phyloP scores from a whole-genome alignment of 2,329 filamentous ascomycete genomes.

The Diaporthe nobilis region DNA sequence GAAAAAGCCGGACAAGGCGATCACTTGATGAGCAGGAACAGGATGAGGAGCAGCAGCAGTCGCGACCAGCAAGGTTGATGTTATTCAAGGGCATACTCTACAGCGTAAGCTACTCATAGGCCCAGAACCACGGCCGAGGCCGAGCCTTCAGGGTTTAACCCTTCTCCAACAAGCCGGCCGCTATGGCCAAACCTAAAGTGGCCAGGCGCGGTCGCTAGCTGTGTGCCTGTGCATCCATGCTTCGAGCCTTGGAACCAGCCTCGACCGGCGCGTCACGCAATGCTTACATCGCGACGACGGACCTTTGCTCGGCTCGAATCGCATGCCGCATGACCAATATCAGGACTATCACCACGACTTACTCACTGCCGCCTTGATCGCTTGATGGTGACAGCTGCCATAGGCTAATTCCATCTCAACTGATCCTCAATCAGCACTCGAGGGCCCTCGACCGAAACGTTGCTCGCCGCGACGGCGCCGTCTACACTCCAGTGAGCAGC shows the following conservation, averaged over 20 bases:
- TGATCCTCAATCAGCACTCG: background rate
- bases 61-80: background rate
- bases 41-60: background rate
- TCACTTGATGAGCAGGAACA: background rate
- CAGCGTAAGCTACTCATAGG: slow-evolving; percentile 1
- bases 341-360: background rate
- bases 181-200: background rate
- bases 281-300: slow-evolving; percentile 29
- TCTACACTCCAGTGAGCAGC: background rate
- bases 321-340: background rate
- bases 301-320: slow-evolving; percentile 22
- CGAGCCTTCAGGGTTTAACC: slow-evolving; percentile 10
- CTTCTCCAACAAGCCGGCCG: background rate
- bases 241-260: slow-evolving; percentile 19
- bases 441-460: slow-evolving; percentile 4
- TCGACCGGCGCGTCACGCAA: slow-evolving; percentile 28
- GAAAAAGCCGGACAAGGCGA: background rate
- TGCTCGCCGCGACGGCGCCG: slow-evolving; percentile 20
- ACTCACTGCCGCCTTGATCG: background rate
- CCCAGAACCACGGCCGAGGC: background rate
- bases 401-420: background rate
- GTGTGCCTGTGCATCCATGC: background rate
- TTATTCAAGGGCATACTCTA: background rate
- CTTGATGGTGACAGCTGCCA: background rate
- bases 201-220: slow-evolving; percentile 19